phyloP scores from a whole-genome alignment of 805 yeast species.

The Candida hispaniensis region DNA sequence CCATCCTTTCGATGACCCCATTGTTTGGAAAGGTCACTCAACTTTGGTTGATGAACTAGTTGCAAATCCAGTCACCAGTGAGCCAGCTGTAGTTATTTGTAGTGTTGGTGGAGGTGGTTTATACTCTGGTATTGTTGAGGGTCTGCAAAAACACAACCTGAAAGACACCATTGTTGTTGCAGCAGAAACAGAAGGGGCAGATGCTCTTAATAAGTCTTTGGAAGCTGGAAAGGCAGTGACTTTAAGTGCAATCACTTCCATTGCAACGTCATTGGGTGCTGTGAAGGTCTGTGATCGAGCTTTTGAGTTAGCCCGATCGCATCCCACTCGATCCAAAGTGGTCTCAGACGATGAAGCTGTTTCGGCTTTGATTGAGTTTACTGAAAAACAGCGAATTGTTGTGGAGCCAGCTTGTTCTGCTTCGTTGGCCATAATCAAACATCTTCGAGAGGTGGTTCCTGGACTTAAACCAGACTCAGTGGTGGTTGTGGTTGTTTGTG shows the following conservation, averaged over 20 bases:
- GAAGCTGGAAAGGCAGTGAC: conserved; percentile 34
- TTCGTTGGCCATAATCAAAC: conserved; percentile 33
- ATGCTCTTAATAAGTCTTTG: conserved; percentile 41
- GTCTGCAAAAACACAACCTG: conserved; percentile 49
- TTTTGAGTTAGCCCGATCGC: conserved; percentile 32
- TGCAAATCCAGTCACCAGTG: conserved; percentile 21
- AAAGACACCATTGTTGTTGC: conserved; percentile 32
- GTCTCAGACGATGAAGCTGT: conserved; percentile 47
- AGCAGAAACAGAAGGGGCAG: conserved; percentile 54
- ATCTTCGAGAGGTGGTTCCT: conserved; percentile 11
- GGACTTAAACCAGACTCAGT: conserved; percentile 17
- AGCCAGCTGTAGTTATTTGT: conserved; percentile 68
- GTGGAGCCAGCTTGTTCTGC: conserved; percentile 69
- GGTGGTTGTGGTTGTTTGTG: conserved; percentile 23
- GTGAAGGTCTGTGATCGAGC: conserved; percentile 41
- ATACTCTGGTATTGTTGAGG: conserved; percentile 70
- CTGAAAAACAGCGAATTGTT: conserved; percentile 37
- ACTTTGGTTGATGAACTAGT: conserved; percentile 78
- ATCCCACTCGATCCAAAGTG: conserved; percentile 33
- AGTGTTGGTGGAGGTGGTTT: conserved; percentile 96
- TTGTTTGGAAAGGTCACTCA: conserved; percentile 92
- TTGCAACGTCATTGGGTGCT: conserved; percentile 54
- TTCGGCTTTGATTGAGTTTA: conserved; percentile 37
- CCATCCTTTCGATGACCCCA: conserved; percentile 89
- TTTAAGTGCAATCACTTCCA: conserved; percentile 34